Percentiles rank a stretch among this genome's conserved stretches.
Conservation (phyloP, 2,329 filamentous ascomycete genomes). For the Paraconiothyrium brasiliense region DNA sequence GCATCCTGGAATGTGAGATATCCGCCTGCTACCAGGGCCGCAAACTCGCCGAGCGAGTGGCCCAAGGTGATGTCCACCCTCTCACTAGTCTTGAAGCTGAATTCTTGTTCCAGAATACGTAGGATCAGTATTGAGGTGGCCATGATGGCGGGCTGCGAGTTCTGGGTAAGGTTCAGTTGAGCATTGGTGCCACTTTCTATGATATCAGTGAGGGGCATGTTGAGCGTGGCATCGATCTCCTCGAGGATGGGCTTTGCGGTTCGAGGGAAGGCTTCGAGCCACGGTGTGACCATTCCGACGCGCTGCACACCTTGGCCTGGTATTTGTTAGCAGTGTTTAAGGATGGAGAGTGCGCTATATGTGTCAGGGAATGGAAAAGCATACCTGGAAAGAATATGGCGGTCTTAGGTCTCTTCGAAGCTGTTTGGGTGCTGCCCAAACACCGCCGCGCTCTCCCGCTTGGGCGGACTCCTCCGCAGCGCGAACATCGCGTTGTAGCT, state of each 20-base stretch:
- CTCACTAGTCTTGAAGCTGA: constrained; percentile 75
- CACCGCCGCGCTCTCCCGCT: constrained; percentile 30
- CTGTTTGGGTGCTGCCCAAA: constrained; percentile 40
- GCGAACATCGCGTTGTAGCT: constrained; percentile 29
- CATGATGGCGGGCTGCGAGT: constrained; percentile 96
- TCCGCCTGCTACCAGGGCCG: constrained; percentile 84
- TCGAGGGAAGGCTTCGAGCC: constrained; percentile 84
- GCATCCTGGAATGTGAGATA: constrained; percentile 82
- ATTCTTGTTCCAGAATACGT: constrained; percentile 85
- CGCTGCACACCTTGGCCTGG: constrained; percentile 88
- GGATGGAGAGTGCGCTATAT: constrained; percentile 3
- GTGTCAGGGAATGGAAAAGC: not conserved
- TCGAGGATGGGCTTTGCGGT: constrained; percentile 81
- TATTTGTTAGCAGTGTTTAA: constrained; percentile 22
- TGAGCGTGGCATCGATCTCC: constrained; percentile 82
- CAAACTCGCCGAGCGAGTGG: constrained; percentile 93
- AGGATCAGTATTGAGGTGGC: constrained; percentile 90
- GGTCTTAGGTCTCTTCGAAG: constrained; percentile 45
- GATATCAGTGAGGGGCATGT: constrained; percentile 77
- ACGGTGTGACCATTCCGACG: constrained; percentile 85
- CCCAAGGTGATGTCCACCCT: constrained; percentile 85
- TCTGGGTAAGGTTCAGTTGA: constrained; percentile 80
- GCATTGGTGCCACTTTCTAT: constrained; percentile 84
- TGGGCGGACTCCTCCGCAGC: constrained; percentile 27
- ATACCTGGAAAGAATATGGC: constrained; percentile 52